Conservation (phyloP, 2,329 filamentous ascomycete genomes). For the Blumeria graminis region DNA sequence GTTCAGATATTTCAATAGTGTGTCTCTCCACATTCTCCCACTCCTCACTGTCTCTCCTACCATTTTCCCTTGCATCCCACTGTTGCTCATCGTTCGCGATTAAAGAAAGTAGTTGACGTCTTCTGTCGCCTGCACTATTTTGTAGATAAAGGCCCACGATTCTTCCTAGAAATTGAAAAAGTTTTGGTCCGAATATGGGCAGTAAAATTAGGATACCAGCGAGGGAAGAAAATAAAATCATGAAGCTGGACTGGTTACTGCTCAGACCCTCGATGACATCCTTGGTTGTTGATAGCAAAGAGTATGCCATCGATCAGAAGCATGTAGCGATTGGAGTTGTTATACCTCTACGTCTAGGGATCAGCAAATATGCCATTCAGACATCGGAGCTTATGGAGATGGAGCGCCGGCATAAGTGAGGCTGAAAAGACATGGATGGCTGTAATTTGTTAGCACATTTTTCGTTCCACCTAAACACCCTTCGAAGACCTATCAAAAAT, state of each 20-base stretch:
- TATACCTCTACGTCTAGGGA: too few species aligned
- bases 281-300: too few species aligned
- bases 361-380: too few species aligned
- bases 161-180: constrained; percentile 15
- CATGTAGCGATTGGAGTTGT: too few species aligned
- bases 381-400: too few species aligned
- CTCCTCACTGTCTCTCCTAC: constrained; percentile 1
- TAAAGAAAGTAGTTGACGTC: constrained; percentile 29
- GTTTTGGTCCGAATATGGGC: constrained; percentile 10
- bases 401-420: too few species aligned
- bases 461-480: too few species aligned
- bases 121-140: constrained; percentile 37
- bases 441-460: too few species aligned
- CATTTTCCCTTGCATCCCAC: constrained; percentile 17
- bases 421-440: too few species aligned
- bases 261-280: too few species aligned
- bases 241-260: constrained; percentile 2
- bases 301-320: too few species aligned
- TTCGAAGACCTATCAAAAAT: too few species aligned
- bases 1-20: not conserved
- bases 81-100: constrained; percentile 19
- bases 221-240: constrained; percentile 13
- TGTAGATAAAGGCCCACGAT: constrained; percentile 34
- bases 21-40: constrained; percentile 2
- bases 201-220: constrained; percentile 14